Percentiles rank a stretch among this genome's conserved stretches.
These are phyloP conservation scores for Dryas integrifolia DNA, from an alignment of 331 rosid genomes.

Conservation along the genomic window DNA sequence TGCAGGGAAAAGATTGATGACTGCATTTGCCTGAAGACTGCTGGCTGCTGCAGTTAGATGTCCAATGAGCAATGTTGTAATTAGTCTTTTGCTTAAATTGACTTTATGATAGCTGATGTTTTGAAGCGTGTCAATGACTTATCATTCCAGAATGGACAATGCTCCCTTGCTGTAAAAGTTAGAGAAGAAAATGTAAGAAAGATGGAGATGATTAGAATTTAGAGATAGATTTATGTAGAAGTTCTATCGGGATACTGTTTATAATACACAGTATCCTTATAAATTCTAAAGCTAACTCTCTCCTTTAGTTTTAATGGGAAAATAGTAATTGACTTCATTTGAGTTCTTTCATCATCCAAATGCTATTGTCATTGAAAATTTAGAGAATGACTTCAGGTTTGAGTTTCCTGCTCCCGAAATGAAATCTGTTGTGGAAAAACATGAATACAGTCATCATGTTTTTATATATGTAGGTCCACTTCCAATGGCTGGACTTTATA, in stretches of 20 bases:
- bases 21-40: not conserved
- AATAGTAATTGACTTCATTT: not conserved
- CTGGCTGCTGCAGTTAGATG: not conserved
- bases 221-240: not conserved
- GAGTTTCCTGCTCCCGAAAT: not conserved
- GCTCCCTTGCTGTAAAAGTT: not conserved
- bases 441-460: no score
- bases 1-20: slow-evolving; percentile 11
- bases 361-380: not conserved
- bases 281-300: no score
- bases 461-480: no score
- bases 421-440: no score
- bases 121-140: not conserved
- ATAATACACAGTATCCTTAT: no score
- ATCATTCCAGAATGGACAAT: not conserved
- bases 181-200: not conserved
- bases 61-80: not conserved
- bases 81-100: not conserved
- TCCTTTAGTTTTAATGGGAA: not conserved
- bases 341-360: not conserved
- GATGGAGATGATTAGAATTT: not conserved
- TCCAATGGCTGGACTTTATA: no score
- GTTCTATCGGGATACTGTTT: not conserved
- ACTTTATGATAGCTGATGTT: not conserved
- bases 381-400: not conserved